Evolutionary conservation across 164 flowering plant species (phyloP), one percentile per base, ranked within the genome.

Genomic region (Paratinospora sagittata): DNA sequence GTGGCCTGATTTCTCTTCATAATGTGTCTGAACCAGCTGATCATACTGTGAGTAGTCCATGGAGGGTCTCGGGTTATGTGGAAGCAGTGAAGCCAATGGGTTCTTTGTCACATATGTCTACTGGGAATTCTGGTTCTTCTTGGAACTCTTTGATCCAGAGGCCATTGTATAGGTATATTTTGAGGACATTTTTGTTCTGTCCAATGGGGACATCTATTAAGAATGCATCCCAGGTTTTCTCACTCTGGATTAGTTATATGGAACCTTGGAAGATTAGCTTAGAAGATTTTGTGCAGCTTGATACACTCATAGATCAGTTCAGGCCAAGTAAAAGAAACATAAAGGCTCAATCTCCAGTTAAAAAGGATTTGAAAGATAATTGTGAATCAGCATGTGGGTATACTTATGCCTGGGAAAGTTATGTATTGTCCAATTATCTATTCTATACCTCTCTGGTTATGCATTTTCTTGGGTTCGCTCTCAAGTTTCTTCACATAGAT

Each of bases 391-490:
- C 72, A 24, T 36, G n/a, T 75, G 84, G 75, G 6, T 89, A 87
- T 76, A 77, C 92, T 66, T 72, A 85, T 62, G 65, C 75, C 3
- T 93, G 93, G 97, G 81, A 88, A 75, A 84, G 81, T 33, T 88
- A 84, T 83, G 88, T 93, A 65, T 43, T 89, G 75, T 82, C 88
- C 33, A 89, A 93, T 73, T 91, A 91, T 73, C 82, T 90, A 12
- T 91, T 84, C 71, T 93, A 93, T 76, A 90, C 83, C 76, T 90
- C 97, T 8, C 74, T 93, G 80, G 87, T 85, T 72, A 85, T 91
- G 87, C 97, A 91, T 80, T 93, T 90, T 67, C 85, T 93, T 69
- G 96, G 93, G 17, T 93, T 93, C 83, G 92, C 96, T 0, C 97
- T 91, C 80, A 93, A 90, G 84, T 91, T 91, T 72, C 92, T 93